Base-by-base conservation (phyloP, 495 filamentous ascomycete genomes). In the Alectoria sarmentosa region DNA sequence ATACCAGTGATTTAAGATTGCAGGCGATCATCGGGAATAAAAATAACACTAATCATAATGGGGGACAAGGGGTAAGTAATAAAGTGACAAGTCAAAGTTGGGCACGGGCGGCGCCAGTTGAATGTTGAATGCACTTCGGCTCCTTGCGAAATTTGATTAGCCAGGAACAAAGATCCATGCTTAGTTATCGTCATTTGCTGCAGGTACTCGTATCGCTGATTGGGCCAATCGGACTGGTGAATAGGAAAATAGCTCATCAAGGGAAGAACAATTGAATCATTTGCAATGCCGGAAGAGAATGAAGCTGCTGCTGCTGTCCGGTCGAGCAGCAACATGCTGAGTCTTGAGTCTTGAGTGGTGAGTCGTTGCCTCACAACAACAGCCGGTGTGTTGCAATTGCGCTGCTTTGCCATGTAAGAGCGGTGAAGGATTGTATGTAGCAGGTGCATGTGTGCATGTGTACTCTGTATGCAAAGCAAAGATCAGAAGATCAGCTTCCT, bases 1-100 rank as follows among this genome's bases (percentile, higher is more conserved):
- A 67, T 67, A 67, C 41, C 36, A 48, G 23, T 23, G 15, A 19
- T 34, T n/a, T 56, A 44, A 65, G 58, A 66, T 62, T 66, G 39
- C 49, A 41, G 26, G 21, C 58, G 58, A 61, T 56, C 11, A 61
- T 28, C 55, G 65, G 32, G 26, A 57, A 64, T 55, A 55, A 41
- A 41, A 9, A 14, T 38, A 38, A 38, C 5, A 11, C 11, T 38
- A 38, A 38, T 38, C 11, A 38, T 6, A 6, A 38, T 5, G 36
- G 38, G 38, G 38, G 14, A 41, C 38, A 6, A 13, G 14, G 14
- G 38, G 38, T 2, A 41, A 6, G 36, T 38, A 6, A 11, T 6
- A 38, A 38, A 38, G 36, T 38, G 36, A 5, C 5, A 38, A 38
- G 36, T n/a, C n/a, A n/a, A n/a, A 78, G 65, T 59, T 32, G 56